A percentile compares a stretch with the other conserved stretches of the same genome.
Conservation (phyloP, 371 early-diverging fungal species). For the Smittium culicis region DNA sequence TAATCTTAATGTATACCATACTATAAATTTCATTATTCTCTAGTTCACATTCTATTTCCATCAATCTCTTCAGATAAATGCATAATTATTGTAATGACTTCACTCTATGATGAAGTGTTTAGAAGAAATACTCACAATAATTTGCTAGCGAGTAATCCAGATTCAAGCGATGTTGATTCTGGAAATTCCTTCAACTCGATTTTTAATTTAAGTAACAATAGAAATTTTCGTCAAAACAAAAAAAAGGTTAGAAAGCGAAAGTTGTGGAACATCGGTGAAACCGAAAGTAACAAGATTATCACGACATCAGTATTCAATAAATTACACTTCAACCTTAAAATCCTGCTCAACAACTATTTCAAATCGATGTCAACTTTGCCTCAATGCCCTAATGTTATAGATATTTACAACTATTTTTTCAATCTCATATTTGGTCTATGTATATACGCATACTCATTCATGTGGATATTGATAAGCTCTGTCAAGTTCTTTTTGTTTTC, state of each 20-base stretch:
- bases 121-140: background rate
- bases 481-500: background rate
- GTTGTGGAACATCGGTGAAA: constrained; percentile 5
- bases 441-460: background rate
- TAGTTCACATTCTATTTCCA: too few relatives aligned
- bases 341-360: background rate
- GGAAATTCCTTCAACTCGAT: background rate
- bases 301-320: background rate
- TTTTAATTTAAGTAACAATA: background rate
- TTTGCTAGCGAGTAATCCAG: background rate
- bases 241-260: background rate
- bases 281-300: background rate
- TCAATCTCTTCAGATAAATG: too few relatives aligned
- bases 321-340: background rate
- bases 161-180: background rate
- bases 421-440: background rate
- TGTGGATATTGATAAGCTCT: background rate
- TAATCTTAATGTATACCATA: too few relatives aligned
- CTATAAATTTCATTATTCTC: too few relatives aligned
- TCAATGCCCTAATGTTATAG: background rate
- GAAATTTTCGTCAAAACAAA: background rate
- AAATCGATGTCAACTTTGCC: background rate
- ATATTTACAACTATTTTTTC: background rate
- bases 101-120: background rate
- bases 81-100: too few relatives aligned